These are phyloP conservation scores for Biscogniauxia marginata DNA, from an alignment of 2,329 filamentous ascomycete genomes.

Conservation along the genomic window DNA sequence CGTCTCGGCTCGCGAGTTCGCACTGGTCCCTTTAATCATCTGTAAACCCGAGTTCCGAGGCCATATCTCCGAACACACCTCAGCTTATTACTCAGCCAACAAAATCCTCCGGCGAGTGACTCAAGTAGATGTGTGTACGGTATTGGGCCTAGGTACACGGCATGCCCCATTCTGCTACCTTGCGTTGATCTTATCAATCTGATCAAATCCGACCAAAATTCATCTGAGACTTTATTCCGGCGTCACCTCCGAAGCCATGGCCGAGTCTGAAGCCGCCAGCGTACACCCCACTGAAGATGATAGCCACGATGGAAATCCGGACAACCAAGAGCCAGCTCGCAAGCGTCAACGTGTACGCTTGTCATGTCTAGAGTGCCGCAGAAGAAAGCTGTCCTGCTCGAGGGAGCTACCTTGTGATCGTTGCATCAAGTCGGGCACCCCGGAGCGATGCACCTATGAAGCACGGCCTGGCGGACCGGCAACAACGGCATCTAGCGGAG, in stretches of 20 bases:
- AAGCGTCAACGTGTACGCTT: slow-evolving; percentile 60
- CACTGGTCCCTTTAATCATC: too few relatives aligned
- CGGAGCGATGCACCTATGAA: slow-evolving; percentile 60
- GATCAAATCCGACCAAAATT: slow-evolving; percentile 14
- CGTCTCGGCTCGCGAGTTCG: too few relatives aligned
- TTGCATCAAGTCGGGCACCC: slow-evolving; percentile 61
- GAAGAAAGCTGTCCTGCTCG: slow-evolving; percentile 61
- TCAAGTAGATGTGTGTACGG: neutral
- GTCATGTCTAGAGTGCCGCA: slow-evolving; percentile 59
- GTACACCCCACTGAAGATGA: slow-evolving; percentile 5
- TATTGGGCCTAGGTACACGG: too few relatives aligned
- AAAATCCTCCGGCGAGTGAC: neutral
- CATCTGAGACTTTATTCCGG: slow-evolving; percentile 1
- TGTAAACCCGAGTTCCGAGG: slow-evolving; percentile 1
- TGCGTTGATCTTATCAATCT: slow-evolving; percentile 27
- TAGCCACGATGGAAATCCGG: slow-evolving; percentile 27
- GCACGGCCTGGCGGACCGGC: slow-evolving; percentile 38
- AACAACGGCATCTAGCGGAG: slow-evolving; percentile 27
- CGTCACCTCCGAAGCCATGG: slow-evolving; percentile 14
- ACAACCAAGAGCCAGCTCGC: slow-evolving; percentile 41
- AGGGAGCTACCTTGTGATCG: slow-evolving; percentile 61
- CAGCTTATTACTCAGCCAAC: neutral
- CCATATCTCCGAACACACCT: neutral
- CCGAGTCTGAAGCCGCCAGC: slow-evolving; percentile 13
- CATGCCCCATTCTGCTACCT: neutral